phyloP scores from a whole-genome alignment of 257 asterid species.

The Solanum ossicruentum region DNA sequence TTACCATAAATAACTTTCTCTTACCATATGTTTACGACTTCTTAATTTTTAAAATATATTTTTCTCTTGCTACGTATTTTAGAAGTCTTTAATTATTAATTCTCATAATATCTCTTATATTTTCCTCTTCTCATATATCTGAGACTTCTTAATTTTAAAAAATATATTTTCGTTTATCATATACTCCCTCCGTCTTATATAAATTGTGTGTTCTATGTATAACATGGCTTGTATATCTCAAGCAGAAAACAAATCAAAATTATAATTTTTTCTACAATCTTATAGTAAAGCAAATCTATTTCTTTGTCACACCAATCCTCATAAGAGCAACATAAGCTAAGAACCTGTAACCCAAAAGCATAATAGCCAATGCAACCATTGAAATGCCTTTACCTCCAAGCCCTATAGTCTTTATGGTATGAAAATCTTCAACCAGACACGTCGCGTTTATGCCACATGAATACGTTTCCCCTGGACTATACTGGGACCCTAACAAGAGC shows the following conservation, averaged over 20 bases:
- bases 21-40: too few species aligned
- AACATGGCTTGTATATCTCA: neutral
- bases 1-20: too few species aligned
- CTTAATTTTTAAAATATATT: too few species aligned
- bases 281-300: constrained; percentile 5
- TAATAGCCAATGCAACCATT: constrained; percentile 27
- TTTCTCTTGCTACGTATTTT: too few species aligned
- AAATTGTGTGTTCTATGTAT: neutral
- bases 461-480: constrained; percentile 28
- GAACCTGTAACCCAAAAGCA: constrained; percentile 57
- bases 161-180: too few species aligned
- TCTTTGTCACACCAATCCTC: constrained; percentile 56
- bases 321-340: constrained; percentile 66
- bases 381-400: constrained; percentile 17
- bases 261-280: neutral
- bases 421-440: constrained; percentile 52
- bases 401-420: constrained; percentile 38
- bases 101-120: too few species aligned
- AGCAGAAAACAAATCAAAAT: neutral
- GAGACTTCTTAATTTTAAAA: too few species aligned
- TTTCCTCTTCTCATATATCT: too few species aligned
- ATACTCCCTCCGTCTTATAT: neutral
- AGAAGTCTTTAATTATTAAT: too few species aligned
- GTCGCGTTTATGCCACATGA: constrained; percentile 8
- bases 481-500: constrained; percentile 53